Evolutionary conservation across 495 filamentous ascomycete species (phyloP).

Genomic region (Penicillium ucsense): DNA sequence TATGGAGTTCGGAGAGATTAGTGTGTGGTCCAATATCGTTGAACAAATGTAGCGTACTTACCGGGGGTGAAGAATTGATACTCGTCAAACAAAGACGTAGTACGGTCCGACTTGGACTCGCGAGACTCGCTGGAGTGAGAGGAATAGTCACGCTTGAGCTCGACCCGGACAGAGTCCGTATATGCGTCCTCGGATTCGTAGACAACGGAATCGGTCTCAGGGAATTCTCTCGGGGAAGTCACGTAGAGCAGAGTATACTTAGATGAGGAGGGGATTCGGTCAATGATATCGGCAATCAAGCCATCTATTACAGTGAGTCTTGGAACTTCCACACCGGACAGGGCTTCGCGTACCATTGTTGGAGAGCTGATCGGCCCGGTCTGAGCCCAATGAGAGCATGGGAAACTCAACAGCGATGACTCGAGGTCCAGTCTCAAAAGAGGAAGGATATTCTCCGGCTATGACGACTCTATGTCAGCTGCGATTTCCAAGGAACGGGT

Average conservation of each 20-base stretch:
- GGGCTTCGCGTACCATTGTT: slow-evolving; percentile 35
- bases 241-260: slow-evolving; percentile 57
- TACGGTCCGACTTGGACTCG: slow-evolving; percentile 8
- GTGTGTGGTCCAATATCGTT: not conserved
- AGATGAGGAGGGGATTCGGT: slow-evolving; percentile 40
- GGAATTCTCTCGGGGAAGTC: slow-evolving; percentile 38
- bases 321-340: no score
- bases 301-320: slow-evolving; percentile 36
- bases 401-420: slow-evolving; percentile 45
- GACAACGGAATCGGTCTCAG: slow-evolving; percentile 26
- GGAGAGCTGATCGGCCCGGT: slow-evolving; percentile 32
- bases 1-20: slow-evolving; percentile 19
- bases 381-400: slow-evolving; percentile 29
- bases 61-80: slow-evolving; percentile 85
- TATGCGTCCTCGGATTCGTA: slow-evolving; percentile 44
- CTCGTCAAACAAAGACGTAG: slow-evolving; percentile 68
- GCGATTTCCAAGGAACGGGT: not conserved
- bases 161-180: slow-evolving; percentile 42
- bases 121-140: slow-evolving; percentile 10
- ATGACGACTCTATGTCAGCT: slow-evolving; percentile 7
- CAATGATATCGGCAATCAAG: slow-evolving; percentile 48
- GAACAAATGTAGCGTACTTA: slow-evolving; percentile 14
- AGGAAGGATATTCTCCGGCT: slow-evolving; percentile 38
- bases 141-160: slow-evolving; percentile 49
- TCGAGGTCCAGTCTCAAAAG: slow-evolving; percentile 36